Evolutionary conservation across 2,329 filamentous ascomycete species (phyloP), one percentile per base, ranked within the genome.

Genomic region (Acrodontium crateriforme): DNA sequence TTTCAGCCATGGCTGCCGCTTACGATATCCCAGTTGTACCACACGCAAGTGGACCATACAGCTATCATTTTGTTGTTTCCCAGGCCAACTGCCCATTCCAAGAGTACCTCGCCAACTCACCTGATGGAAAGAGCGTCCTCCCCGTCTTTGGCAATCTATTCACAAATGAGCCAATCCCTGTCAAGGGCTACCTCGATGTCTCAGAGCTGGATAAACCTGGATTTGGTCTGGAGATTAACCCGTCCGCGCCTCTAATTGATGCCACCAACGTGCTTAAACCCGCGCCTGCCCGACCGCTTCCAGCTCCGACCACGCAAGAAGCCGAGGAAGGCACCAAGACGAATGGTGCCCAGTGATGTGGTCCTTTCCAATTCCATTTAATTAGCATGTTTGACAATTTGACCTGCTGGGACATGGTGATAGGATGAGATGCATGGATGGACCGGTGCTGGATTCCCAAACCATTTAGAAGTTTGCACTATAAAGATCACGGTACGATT

Each of bases 11-110:
- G 71, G 85, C 85, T 3, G 73, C 84, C 4, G 85, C 85, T 13
- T 94, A 94, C 56, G 85, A 94, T 49, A 79, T 94, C 35, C 85
- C 85, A 9, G 84, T 94, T 10, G 82, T 94, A 9, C 85, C 85
- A n/a, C 85, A 94, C 51, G 85, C 85, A 24, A 89, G 79, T 36
- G 85, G 85, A 1, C 81, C 85, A 3, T 94, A 94, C 62, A 89
- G 81, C 47, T 94, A 94, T 59, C 85, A 94, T 58, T 94, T 91
- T 50, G 85, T 93, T 40, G 77, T 93, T 36, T 91, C 83, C 24
- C 85, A 94, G 57, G 73, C 81, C 38, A 92, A 93, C 60, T 81
- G 78, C 9, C 85, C 85, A 4, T 94, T 94, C 67, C 85, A 94
- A 55, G 85, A 94, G 57, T 94, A 94, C 50, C 69, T 94, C 14